Percentiles rank a stretch among this genome's conserved stretches.
phyloP scores from a whole-genome alignment of 2,329 filamentous ascomycete species.

The Verruconis gallopava region DNA sequence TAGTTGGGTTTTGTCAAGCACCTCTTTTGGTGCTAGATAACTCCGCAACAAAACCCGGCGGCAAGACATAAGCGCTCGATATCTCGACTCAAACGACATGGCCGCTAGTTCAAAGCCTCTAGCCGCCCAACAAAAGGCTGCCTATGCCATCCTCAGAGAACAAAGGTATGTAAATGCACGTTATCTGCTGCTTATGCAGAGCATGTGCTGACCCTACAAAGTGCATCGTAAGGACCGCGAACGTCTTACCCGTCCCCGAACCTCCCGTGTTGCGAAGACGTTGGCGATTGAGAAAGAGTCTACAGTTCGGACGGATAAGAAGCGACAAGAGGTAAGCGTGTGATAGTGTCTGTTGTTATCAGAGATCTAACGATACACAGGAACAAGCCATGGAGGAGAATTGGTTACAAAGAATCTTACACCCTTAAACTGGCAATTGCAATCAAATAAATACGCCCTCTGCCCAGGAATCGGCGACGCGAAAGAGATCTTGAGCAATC shows the following conservation, averaged over 20 bases:
- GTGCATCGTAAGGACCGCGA: constrained; percentile 8
- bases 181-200: constrained; percentile 3
- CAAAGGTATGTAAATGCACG: constrained; percentile 9
- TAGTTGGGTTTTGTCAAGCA: constrained; percentile 10
- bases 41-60: constrained; percentile 12
- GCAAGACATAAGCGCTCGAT: constrained; percentile 12
- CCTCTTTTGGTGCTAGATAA: constrained; percentile 12
- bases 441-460: constrained; percentile 10
- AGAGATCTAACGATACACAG: constrained; percentile 10
- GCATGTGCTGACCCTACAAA: constrained; percentile 12
- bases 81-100: constrained; percentile 12
- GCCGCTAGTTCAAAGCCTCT: constrained; percentile 12
- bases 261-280: constrained; percentile 9
- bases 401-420: constrained; percentile 10
- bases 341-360: constrained; percentile 9
- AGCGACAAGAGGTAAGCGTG: constrained; percentile 10
- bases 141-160: constrained; percentile 9
- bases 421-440: constrained; percentile 9
- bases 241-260: constrained; percentile 9
- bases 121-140: constrained; percentile 11
- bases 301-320: constrained; percentile 9
- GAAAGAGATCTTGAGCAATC: constrained; percentile 10
- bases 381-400: constrained; percentile 8
- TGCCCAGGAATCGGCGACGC: constrained; percentile 10
- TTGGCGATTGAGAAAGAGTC: constrained; percentile 11